Conservation (phyloP, 257 asterid species). For the Plectranthus barbatus region DNA sequence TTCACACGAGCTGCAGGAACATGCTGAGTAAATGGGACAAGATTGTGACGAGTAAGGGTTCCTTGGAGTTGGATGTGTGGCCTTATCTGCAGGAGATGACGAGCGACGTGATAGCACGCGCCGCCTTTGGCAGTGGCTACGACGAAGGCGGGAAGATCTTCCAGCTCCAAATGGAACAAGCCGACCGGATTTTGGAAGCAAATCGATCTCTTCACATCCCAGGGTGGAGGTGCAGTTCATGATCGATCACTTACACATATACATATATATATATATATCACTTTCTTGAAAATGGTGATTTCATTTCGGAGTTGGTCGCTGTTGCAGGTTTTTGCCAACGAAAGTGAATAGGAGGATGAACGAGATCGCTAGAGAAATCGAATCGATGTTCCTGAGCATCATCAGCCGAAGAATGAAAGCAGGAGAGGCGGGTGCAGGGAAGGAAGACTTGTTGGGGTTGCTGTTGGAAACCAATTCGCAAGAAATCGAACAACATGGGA, state of each 20-base stretch:
- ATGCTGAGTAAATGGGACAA: slow-evolving; percentile 50
- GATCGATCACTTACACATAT: no score
- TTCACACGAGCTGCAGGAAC: slow-evolving; percentile 35
- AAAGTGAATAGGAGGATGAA: slow-evolving; percentile 28
- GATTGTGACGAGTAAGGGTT: slow-evolving; percentile 12
- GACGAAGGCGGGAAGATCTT: slow-evolving; percentile 49
- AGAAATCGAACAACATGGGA: slow-evolving; percentile 24
- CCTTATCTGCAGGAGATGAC: slow-evolving; percentile 44
- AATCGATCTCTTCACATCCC: slow-evolving; percentile 23
- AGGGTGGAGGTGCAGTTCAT: slow-evolving; percentile 20
- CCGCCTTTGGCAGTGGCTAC: slow-evolving; percentile 51
- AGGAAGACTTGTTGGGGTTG: slow-evolving; percentile 27
- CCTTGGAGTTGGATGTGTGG: slow-evolving; percentile 44
- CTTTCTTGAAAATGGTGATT: no score
- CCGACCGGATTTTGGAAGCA: slow-evolving; percentile 10
- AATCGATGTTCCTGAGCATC: slow-evolving; percentile 10
- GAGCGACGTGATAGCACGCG: slow-evolving; percentile 43
- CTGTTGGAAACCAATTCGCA: slow-evolving; percentile 27
- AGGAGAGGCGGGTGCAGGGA: slow-evolving; percentile 1
- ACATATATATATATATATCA: no score
- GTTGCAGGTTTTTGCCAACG: slow-evolving; percentile 28
- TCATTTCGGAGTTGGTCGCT: no score
- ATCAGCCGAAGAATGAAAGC: slow-evolving; percentile 16
- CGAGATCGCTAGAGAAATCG: slow-evolving; percentile 9
- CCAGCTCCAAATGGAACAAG: slow-evolving; percentile 43